Conservation (phyloP, 2,329 filamentous ascomycete species). For the Corniculantispora saksenae region DNA sequence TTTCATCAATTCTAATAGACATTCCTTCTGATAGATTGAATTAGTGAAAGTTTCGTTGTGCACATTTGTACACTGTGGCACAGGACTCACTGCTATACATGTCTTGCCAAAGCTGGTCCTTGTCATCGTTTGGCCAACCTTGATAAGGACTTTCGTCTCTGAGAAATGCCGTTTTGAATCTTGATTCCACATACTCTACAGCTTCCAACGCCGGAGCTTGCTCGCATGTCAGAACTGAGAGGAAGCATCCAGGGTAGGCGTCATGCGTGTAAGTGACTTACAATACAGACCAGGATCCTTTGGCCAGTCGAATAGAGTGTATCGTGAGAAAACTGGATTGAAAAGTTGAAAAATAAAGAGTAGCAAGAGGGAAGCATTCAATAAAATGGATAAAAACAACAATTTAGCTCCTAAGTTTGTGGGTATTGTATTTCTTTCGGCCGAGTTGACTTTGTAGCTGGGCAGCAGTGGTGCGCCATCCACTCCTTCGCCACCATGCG, state of each 20-base stretch:
- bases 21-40: conserved; percentile 6
- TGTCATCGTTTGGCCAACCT: conserved; percentile 16
- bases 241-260: not conserved
- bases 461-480: not conserved
- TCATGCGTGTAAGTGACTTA: not conserved
- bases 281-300: not conserved
- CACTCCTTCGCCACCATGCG: too few species aligned
- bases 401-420: not conserved
- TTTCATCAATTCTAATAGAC: conserved; percentile 7
- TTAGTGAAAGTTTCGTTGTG: not conserved
- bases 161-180: not conserved
- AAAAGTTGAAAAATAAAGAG: not conserved
- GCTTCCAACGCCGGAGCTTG: not conserved
- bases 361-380: not conserved
- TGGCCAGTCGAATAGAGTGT: not conserved
- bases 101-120: conserved; percentile 17
- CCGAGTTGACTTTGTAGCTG: not conserved
- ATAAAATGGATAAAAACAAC: not conserved
- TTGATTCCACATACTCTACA: not conserved
- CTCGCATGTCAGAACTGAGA: not conserved
- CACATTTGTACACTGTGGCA: not conserved
- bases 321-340: not conserved
- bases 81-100: conserved; percentile 15
- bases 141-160: conserved; percentile 16
- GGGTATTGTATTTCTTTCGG: not conserved